Evolutionary conservation across 768 basidiomycete genomes (phyloP).

Genomic region (Tulasnella calospora): DNA sequence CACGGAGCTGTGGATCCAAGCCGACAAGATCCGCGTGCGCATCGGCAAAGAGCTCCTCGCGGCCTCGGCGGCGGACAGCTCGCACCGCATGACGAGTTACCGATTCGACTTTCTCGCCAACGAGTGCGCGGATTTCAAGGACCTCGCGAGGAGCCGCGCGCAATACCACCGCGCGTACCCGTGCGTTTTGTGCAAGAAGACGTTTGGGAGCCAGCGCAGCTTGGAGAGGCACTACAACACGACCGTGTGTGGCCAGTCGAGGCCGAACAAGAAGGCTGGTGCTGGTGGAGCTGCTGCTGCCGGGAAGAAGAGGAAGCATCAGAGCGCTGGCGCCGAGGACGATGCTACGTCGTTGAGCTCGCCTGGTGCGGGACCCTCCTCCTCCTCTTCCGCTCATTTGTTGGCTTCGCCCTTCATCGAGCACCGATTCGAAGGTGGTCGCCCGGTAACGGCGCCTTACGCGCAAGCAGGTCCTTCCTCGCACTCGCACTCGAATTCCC

Average conservation of each 20-base stretch:
- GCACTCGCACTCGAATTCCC: not conserved
- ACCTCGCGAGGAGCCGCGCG: not conserved
- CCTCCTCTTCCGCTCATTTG: not conserved
- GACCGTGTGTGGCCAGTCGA: not conserved
- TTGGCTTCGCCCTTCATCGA: not conserved
- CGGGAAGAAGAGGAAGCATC: not conserved
- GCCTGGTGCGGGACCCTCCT: not conserved
- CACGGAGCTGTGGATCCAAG: slow-evolving; percentile 12
- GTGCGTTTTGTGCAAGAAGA: slow-evolving; percentile 10
- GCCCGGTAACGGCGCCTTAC: not conserved
- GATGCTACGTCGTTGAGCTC: not conserved
- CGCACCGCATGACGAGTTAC: not conserved
- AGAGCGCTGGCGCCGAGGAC: not conserved
- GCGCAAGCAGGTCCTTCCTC: too few relatives aligned
- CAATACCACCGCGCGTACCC: slow-evolving; percentile 7
- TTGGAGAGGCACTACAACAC: slow-evolving; percentile 22
- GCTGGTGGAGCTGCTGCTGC: not conserved
- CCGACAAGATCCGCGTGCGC: slow-evolving; percentile 6
- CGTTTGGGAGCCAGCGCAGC: slow-evolving; percentile 17
- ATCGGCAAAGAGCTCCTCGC: slow-evolving; percentile 1
- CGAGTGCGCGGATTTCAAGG: slow-evolving; percentile 7
- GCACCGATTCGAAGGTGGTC: not conserved
- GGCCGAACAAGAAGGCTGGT: not conserved
- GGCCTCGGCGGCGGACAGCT: not conserved
- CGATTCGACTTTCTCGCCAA: slow-evolving; percentile 13